Base-by-base conservation (phyloP, 2,329 filamentous ascomycete genomes). In the Alternaria postmessia region DNA sequence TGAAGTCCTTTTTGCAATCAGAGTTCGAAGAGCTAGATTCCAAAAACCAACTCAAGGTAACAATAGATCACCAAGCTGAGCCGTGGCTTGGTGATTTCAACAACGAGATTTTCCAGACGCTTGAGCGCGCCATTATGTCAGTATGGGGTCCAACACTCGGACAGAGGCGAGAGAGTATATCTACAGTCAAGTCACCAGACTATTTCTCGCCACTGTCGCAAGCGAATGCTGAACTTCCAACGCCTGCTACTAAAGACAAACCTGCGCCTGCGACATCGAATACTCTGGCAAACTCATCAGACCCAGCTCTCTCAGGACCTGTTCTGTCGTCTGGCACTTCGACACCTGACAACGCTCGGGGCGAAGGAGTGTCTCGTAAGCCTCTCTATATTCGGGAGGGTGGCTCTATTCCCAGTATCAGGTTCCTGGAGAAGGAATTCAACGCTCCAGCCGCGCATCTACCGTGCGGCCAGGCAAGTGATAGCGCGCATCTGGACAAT, bases 361-460 rank as follows among this genome's bases (percentile, higher is more conserved):
- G 20, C 32, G 18, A 28, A 3, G 7, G 20, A 20, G 14, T 61
- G 1, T 44, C 65, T 7, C 51, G 82, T 7, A 91, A 89, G 69
- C 94, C 94, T 0, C 83, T 99, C 4, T 98, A 96, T 76, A 99
- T 99, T 68, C 88, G 95, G 9, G 95, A 99, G 79, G 95, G 95
- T 12, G 95, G 95, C 5, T 96, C 91, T 0, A 99, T 99, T 68
- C 95, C 95, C 0, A 92, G 92, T 0, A 98, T 98, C 57, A 84
- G 95, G 6, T 98, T 98, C 74, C 76, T 98, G 38, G 94, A 98
- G 78, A 97, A 97, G 81, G 93, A 96, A 71, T 97, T 98, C 74
- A 85, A 86, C 3, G 95, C 95, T 0, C 93, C 94, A 0, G 94
- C 95, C 0, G 94, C 94, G 0, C 94, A 98, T 78, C 80, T 99